A percentile compares a stretch with the other conserved stretches of the same genome.
Conservation (phyloP, 257 asterid species). For the Rehmannia glutinosa region DNA sequence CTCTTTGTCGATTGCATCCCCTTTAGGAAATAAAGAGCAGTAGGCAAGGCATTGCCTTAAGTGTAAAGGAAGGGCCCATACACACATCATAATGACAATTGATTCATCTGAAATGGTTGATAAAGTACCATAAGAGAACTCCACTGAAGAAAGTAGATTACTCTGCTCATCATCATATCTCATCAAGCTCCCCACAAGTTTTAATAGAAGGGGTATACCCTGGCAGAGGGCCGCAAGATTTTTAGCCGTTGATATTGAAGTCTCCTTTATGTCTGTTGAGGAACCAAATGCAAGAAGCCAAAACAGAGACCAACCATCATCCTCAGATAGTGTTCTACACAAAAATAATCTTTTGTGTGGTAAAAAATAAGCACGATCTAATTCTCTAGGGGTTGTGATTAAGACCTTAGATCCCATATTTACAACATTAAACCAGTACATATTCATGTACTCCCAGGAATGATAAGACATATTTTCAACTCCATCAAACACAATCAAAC, state of each 20-base stretch:
- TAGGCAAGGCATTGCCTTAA: constrained; percentile 9
- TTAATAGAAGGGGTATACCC: background rate
- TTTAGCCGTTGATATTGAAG: background rate
- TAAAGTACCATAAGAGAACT: no score
- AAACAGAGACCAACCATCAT: background rate
- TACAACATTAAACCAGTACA: background rate
- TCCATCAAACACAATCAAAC: constrained; percentile 19
- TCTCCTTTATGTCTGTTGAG: background rate
- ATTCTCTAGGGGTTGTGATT: background rate
- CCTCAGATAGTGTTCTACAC: background rate
- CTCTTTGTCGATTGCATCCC: background rate
- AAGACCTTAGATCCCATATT: constrained; percentile 11
- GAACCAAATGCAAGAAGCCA: background rate
- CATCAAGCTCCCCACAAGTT: constrained; percentile 4
- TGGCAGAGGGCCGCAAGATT: constrained; percentile 1
- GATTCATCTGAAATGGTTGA: background rate
- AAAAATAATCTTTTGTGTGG: background rate
- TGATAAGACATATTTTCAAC: background rate
- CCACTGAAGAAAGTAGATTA: background rate
- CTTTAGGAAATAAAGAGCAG: background rate
- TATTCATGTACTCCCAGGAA: background rate
- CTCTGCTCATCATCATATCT: background rate
- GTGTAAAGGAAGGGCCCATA: constrained; percentile 6
- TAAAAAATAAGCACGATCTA: background rate
- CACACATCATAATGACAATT: background rate